Conservation (phyloP, 192 early-diverging fungal species). For the Entomortierella beljakovae region DNA sequence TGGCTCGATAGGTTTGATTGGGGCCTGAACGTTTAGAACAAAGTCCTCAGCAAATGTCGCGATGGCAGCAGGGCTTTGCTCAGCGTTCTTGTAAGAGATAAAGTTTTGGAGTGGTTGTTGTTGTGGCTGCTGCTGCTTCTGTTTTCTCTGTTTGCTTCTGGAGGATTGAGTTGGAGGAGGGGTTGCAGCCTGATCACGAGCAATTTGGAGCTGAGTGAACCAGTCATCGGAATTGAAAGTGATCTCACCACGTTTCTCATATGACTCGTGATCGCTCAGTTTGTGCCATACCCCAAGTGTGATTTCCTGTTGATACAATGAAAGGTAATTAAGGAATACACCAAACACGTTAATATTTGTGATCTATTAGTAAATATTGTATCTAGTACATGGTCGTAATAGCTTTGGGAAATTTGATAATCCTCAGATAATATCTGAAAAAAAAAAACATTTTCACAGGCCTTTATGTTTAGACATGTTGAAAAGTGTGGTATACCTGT, state of each 20-base stretch:
- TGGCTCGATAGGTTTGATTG: constrained; percentile 9
- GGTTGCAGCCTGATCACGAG: constrained; percentile 3
- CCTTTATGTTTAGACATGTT: too few relatives aligned
- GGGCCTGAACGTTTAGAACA: constrained; percentile 36
- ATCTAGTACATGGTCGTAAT: background rate
- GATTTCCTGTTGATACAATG: constrained; percentile 23
- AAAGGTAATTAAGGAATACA: background rate
- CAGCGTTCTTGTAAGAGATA: constrained; percentile 19
- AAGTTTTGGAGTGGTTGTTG: constrained; percentile 6
- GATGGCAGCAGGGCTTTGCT: background rate
- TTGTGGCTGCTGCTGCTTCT: constrained; percentile 21
- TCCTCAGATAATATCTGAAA: background rate
- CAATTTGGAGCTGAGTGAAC: constrained; percentile 8
- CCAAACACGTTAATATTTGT: background rate
- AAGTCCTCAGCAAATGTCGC: constrained; percentile 26
- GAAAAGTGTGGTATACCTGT: constrained; percentile 24
- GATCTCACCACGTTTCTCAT: constrained; percentile 52
- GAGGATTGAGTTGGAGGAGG: background rate
- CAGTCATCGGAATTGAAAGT: constrained; percentile 30
- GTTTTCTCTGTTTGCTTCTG: background rate
- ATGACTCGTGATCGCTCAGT: constrained; percentile 47
- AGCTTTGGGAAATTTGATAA: background rate
- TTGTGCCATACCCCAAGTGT: constrained; percentile 53
- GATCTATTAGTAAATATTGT: background rate
- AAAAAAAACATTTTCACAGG: background rate